Percentiles rank a stretch among this genome's conserved stretches.
Evolutionary conservation across 805 yeast species (phyloP).

Genomic region (Deakozyma indianensis): DNA sequence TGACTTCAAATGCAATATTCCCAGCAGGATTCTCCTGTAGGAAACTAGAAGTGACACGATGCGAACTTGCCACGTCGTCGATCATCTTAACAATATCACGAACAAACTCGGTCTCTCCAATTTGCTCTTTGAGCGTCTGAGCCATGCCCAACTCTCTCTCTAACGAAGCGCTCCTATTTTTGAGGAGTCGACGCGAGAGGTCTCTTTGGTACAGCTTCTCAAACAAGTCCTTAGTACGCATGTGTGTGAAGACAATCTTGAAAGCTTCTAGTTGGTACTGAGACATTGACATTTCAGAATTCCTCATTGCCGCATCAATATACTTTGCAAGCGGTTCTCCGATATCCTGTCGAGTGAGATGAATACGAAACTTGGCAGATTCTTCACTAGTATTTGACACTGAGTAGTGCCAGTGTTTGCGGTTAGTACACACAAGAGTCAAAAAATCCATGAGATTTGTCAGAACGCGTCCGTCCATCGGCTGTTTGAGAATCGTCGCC

Average conservation of each 20-base stretch:
- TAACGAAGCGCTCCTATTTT: not conserved
- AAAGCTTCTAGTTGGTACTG: not conserved
- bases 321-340: not conserved
- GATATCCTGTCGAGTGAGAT: not conserved
- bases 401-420: too few species aligned
- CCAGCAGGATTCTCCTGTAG: not conserved
- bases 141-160: not conserved
- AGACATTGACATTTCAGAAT: not conserved
- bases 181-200: not conserved
- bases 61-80: not conserved
- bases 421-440: too few species aligned
- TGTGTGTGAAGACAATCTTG: not conserved
- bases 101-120: not conserved
- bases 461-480: not conserved
- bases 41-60: not conserved
- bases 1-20: not conserved
- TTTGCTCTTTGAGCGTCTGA: not conserved
- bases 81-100: not conserved
- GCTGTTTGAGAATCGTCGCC: not conserved
- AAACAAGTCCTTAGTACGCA: not conserved
- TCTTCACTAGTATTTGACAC: too few species aligned
- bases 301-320: not conserved
- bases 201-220: not conserved
- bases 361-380: not conserved
- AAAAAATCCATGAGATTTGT: not conserved